These are phyloP conservation scores for Sporothrix protearum DNA, from an alignment of 2,329 filamentous ascomycete genomes.

Conservation along the genomic window DNA sequence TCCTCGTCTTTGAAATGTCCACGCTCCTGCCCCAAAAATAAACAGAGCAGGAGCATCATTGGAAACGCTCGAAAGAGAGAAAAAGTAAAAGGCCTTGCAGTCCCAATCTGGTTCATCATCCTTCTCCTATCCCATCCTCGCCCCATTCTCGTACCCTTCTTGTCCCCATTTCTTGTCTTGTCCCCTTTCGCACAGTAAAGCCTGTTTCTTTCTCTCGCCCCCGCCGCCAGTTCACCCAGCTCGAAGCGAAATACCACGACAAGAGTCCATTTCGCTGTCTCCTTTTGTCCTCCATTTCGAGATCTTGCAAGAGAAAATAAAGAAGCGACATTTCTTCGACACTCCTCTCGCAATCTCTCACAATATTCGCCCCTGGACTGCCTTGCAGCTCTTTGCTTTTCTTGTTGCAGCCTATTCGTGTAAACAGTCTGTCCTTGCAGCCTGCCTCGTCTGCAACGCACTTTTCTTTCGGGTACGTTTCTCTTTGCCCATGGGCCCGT, in stretches of 20 bases:
- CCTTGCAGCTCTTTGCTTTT: background rate
- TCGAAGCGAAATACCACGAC: background rate
- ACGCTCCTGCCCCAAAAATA: conserved; percentile 3
- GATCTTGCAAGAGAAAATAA: background rate
- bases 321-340: background rate
- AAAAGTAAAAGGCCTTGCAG: background rate
- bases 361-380: background rate
- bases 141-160: background rate
- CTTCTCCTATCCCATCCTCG: background rate
- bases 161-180: background rate
- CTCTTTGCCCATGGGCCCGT: background rate
- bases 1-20: background rate
- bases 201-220: background rate
- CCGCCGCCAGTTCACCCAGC: background rate
- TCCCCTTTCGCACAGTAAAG: background rate
- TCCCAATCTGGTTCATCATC: background rate
- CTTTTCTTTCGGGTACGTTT: conserved; percentile 2
- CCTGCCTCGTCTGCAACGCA: background rate
- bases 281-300: background rate
- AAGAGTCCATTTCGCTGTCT: background rate
- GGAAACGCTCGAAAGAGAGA: background rate
- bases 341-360: background rate
- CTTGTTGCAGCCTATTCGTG: background rate
- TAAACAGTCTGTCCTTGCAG: conserved; percentile 4
- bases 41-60: background rate